Conservation (phyloP, 2,329 filamentous ascomycete species). For the Penicillium palitans region DNA sequence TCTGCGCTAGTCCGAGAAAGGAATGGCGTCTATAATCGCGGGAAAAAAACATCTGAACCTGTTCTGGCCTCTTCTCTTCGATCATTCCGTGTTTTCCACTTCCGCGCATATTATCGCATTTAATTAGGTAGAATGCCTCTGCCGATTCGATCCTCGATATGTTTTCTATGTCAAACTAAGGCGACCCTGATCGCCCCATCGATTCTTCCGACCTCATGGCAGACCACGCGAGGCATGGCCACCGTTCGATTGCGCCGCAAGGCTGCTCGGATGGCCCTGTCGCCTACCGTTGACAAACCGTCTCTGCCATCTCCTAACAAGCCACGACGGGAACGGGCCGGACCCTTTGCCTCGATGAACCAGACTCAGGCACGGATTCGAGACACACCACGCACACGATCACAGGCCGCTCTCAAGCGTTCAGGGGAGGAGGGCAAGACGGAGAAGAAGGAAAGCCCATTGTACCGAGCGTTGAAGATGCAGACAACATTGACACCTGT, state of each 20-base stretch:
- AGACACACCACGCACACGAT: constrained; percentile 39
- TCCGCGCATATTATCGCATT: constrained; percentile 13
- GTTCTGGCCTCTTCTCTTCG: constrained; percentile 9
- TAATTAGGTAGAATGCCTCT: constrained; percentile 32
- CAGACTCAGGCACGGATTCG: constrained; percentile 50
- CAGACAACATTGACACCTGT: constrained; percentile 75
- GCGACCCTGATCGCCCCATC: constrained; percentile 18
- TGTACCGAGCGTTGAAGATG: constrained; percentile 90
- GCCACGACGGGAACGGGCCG: constrained; percentile 47
- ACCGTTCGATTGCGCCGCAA: constrained; percentile 36
- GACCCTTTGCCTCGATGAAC: constrained; percentile 63
- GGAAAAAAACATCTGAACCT: constrained; percentile 12
- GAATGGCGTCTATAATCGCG: constrained; percentile 5
- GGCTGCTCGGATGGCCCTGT: constrained; percentile 41
- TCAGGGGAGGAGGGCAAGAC: constrained; percentile 38
- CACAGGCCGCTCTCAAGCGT: constrained; percentile 47
- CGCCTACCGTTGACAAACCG: constrained; percentile 32
- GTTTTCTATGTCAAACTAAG: constrained; percentile 36
- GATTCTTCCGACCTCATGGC: constrained; percentile 26
- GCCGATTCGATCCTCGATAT: constrained; percentile 31
- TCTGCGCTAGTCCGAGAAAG: constrained; percentile 7
- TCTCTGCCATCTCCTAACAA: constrained; percentile 29
- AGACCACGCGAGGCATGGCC: constrained; percentile 35
- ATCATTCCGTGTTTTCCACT: neutral
- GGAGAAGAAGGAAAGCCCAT: constrained; percentile 50